Conservation (phyloP, 1,139 yeast genomes). For the Candida labiduridarum region DNA sequence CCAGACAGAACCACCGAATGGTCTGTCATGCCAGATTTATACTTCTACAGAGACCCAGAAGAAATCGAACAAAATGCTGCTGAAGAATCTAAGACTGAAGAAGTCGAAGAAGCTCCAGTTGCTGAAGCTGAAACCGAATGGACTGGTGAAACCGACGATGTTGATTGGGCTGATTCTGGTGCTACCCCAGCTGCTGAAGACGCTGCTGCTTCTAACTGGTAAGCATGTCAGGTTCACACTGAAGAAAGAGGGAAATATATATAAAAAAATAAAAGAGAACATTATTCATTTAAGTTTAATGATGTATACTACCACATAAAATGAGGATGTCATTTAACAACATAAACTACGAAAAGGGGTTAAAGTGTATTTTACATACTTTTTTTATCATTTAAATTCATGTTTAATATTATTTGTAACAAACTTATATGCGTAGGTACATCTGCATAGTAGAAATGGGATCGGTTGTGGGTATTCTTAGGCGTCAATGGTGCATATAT, state of each 20-base stretch:
- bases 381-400: slow-evolving; percentile 16
- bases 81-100: slow-evolving; percentile 63
- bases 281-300: slow-evolving; percentile 2
- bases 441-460: not conserved
- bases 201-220: slow-evolving; percentile 69
- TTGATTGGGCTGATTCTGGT: slow-evolving; percentile 63
- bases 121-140: slow-evolving; percentile 54
- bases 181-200: slow-evolving; percentile 76
- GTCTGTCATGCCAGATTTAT: slow-evolving; percentile 99
- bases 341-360: slow-evolving; percentile 10
- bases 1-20: slow-evolving; percentile 97
- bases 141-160: slow-evolving; percentile 64
- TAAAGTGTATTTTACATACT: slow-evolving; percentile 18
- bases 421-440: not conserved
- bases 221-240: slow-evolving; percentile 20
- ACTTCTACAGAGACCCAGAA: slow-evolving; percentile 99
- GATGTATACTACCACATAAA: slow-evolving; percentile 7
- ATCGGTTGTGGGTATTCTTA: too few species aligned
- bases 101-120: slow-evolving; percentile 51
- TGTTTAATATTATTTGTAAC: slow-evolving; percentile 15
- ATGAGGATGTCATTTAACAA: slow-evolving; percentile 6
- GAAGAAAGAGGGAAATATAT: slow-evolving; percentile 4
- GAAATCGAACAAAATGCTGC: slow-evolving; percentile 89
- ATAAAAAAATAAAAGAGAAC: slow-evolving; percentile 5
- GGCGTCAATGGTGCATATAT: too few species aligned